Percentiles rank a stretch among this genome's conserved stretches.
These are phyloP conservation scores for Quercus tomentella DNA, from an alignment of 331 rosid species.

Conservation along the genomic window DNA sequence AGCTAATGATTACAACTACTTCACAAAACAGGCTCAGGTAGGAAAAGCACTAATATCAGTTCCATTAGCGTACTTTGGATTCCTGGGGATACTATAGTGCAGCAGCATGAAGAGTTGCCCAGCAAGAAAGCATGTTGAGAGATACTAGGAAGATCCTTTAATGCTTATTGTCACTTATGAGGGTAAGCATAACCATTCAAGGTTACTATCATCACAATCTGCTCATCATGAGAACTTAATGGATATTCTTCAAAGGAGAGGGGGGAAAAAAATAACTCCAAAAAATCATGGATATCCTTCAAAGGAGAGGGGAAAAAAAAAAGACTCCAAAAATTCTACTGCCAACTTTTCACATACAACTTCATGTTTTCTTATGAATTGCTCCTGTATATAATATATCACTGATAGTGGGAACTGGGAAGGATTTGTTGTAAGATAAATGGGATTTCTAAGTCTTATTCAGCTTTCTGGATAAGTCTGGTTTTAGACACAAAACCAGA, in stretches of 20 bases:
- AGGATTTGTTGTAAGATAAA: too few relatives aligned
- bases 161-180: background rate
- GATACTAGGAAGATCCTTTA: background rate
- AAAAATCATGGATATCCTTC: background rate
- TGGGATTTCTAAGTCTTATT: too few relatives aligned
- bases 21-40: slow-evolving; percentile 83
- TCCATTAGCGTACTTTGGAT: slow-evolving; percentile 18
- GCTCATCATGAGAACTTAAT: too few relatives aligned
- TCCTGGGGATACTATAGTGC: slow-evolving; percentile 80
- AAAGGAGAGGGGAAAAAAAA: too few relatives aligned
- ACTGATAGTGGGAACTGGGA: background rate
- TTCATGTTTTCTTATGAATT: background rate
- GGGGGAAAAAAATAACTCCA: too few relatives aligned
- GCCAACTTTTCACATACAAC: background rate
- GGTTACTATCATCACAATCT: background rate
- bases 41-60: slow-evolving; percentile 58
- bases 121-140: slow-evolving; percentile 86
- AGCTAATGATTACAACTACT: slow-evolving; percentile 86
- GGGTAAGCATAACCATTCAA: background rate
- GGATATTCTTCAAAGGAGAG: background rate
- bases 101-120: slow-evolving; percentile 79
- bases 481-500: background rate
- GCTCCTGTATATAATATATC: background rate
- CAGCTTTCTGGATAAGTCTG: background rate
- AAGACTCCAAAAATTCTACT: background rate